Evolutionary conservation across 2,329 filamentous ascomycete species (phyloP), one percentile per base, ranked within the genome.

Genomic region (Fusarium sp.): DNA sequence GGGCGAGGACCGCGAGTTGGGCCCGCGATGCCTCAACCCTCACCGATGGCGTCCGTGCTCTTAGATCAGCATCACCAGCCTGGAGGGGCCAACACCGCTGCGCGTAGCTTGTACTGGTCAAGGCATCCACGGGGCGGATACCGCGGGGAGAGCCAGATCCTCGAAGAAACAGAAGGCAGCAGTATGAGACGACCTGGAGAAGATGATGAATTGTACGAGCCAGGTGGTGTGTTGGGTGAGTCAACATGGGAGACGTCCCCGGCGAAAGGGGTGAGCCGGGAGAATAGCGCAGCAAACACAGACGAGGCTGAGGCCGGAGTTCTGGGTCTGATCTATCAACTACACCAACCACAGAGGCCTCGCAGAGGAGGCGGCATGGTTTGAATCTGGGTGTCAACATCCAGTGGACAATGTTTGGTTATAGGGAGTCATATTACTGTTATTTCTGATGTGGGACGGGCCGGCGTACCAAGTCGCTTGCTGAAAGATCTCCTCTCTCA

Each of bases 11-110:
- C 76, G 18, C 75, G 76, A 24, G 33, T 65, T 24, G 85, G 86
- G 58, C 79, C 86, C 65, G 80, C 81, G 4, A 82, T 88, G 63
- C 82, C 86, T n/a, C 83, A 86, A 59, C 85, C 88, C 6, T 93
- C 91, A 11, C 92, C 92, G 6, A 92, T 94, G 88, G 90, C 91
- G 20, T 95, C 93, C 1, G 89, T 94, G 74, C 86, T 95, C 2
- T 85, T 95, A 3, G 93, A 95, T 81, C 91, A 93, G 3, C 93
- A 94, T 78, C 92, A 95, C 71, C 93, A 95, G 70, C 93, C 93
- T 7, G 85, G 87, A 2, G 84, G 85, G 2, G 85, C 87, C 11
- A 84, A 84, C 6, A 80, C 85, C 39, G 83, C 84, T 2, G 83
- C 78, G 20, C 85, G 86, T 43, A 89, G 86, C 60, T 78, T 84